Evolutionary conservation across 179 eudicot genomes (phyloP), one percentile per base, ranked within the genome.

Genomic region (Beta lomatogona): DNA sequence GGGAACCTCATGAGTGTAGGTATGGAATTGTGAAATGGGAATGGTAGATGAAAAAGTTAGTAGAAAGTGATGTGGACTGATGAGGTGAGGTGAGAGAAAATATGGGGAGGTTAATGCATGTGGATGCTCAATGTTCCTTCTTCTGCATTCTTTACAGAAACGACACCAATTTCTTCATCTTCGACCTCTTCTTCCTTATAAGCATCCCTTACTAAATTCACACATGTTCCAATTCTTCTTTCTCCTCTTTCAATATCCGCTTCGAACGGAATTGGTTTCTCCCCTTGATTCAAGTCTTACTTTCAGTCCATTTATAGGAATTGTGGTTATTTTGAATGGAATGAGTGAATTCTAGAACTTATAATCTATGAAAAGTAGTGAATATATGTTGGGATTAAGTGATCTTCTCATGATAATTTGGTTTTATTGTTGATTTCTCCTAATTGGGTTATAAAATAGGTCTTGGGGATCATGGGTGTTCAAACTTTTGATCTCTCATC

Each of bases 141-240:
- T 78, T 84, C 78, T 55, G 46, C 41, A 75, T 45, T 70, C 65
- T 71, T 48, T 41, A 25, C 28, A 2, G 5, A 21, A 64, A 81
- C 66, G 48, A 57, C 72, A 55, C n/a, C 58, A 31, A 21, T 78
- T 77, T 77, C 82, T 75, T 85, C 80, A 21, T 81, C 79, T 77
- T 60, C 69, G 21, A 7, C 61, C 63, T 75, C 41, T 79, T 79
- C 52, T 75, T 69, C 25, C 76, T 72, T 74, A 81, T 66, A 77
- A 81, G 60, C 72, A 72, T 70, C 28, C 59, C 45, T 65, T 8
- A 13, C 46, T 41, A 1, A 53, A 6, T 66, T 66, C 41, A 12
- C 14, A 66, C 15, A 57, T 84, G 82, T n/a, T 69, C 69, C 73
- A 55, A 10, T 72, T 65, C 67, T 72, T 36, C 28, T 41, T 53